phyloP scores from a whole-genome alignment of 192 early-diverging fungal genomes.

The Coemansia sp. region DNA sequence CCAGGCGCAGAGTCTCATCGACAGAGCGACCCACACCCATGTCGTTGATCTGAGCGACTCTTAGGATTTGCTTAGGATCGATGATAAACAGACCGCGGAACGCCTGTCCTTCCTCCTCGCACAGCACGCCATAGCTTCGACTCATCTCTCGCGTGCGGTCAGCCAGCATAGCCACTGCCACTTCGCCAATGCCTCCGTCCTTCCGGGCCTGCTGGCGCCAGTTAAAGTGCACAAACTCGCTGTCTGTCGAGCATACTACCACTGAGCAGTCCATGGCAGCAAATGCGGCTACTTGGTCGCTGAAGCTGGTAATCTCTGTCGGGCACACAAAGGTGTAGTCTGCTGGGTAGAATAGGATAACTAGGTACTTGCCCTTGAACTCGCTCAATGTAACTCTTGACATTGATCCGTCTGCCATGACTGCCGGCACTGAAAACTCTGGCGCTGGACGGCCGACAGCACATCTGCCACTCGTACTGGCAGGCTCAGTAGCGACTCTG shows the following conservation, averaged over 20 bases:
- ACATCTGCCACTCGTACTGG: not conserved
- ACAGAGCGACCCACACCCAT: slow-evolving; percentile 76
- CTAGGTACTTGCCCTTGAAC: slow-evolving; percentile 56
- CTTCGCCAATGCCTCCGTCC: slow-evolving; percentile 79
- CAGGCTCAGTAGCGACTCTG: not conserved
- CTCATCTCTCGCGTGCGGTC: slow-evolving; percentile 70
- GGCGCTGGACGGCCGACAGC: slow-evolving; percentile 13
- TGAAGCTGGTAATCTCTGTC: slow-evolving; percentile 80
- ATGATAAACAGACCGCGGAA: slow-evolving; percentile 84
- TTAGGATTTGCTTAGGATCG: slow-evolving; percentile 73
- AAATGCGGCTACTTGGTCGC: slow-evolving; percentile 75
- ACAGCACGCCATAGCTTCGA: slow-evolving; percentile 76
- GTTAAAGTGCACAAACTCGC: slow-evolving; percentile 77
- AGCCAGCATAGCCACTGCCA: slow-evolving; percentile 80
- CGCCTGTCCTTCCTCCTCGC: slow-evolving; percentile 70
- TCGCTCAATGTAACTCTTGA: not conserved
- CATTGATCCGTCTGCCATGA: slow-evolving; percentile 8
- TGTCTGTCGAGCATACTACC: slow-evolving; percentile 67
- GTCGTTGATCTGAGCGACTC: slow-evolving; percentile 80
- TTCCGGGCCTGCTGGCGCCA: slow-evolving; percentile 74
- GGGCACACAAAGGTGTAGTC: slow-evolving; percentile 84
- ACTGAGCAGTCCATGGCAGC: slow-evolving; percentile 65
- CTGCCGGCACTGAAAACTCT: slow-evolving; percentile 7
- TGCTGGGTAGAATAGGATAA: slow-evolving; percentile 84
- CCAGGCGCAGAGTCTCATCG: slow-evolving; percentile 77